phyloP scores from a whole-genome alignment of 345 rosid genomes.

The Acer saccharum region DNA sequence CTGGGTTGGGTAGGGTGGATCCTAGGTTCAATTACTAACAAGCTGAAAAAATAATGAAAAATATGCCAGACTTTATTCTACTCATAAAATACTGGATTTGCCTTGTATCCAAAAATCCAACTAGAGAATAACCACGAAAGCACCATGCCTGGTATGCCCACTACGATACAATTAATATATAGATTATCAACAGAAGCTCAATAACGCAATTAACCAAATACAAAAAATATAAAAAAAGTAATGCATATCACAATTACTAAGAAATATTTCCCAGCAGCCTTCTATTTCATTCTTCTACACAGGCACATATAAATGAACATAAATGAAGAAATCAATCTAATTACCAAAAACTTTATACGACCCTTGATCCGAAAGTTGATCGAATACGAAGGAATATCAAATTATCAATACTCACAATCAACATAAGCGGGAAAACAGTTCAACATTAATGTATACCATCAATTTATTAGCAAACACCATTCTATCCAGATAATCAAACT shows the following conservation, averaged over 20 bases:
- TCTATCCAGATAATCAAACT: not conserved
- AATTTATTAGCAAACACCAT: not conserved
- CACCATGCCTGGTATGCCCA: not conserved
- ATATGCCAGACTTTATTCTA: not conserved
- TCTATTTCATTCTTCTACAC: not conserved
- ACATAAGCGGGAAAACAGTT: slow-evolving; percentile 2
- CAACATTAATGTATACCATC: slow-evolving; percentile 14
- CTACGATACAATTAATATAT: not conserved
- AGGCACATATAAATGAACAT: not conserved
- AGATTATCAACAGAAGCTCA: not conserved
- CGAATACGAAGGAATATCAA: not conserved
- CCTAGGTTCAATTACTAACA: not conserved
- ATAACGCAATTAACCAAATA: not conserved
- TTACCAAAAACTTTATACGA: not conserved
- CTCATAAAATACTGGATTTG: not conserved
- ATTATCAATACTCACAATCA: slow-evolving; percentile 11
- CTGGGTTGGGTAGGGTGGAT: not conserved
- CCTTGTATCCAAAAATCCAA: not conserved
- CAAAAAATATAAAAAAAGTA: not conserved
- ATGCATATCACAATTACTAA: slow-evolving; percentile 2
- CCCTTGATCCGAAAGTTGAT: not conserved
- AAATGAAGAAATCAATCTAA: not conserved
- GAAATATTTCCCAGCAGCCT: not conserved
- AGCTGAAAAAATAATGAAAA: not conserved
- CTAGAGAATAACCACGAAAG: not conserved